Base-by-base conservation (phyloP, 768 basidiomycete genomes). In the Kwoniella mangroviensis region DNA sequence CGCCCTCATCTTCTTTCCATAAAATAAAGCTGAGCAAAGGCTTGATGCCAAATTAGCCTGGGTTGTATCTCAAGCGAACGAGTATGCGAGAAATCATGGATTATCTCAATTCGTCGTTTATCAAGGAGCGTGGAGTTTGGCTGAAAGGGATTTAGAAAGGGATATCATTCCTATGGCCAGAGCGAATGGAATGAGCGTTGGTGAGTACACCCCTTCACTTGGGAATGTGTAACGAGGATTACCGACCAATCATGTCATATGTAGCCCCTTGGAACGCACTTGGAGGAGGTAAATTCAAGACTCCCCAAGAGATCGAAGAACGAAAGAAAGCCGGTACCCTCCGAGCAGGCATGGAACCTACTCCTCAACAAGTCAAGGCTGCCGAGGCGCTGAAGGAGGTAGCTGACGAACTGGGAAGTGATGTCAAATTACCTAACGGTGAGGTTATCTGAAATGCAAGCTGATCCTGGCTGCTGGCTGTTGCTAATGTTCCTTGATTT, bases 71-170 rank as follows among this genome's bases (percentile, higher is more conserved):
- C 76, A 76, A 53, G 74, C 76, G 22, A 88, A 89, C 74, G 84
- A 85, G 63, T 88, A 87, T 63, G 87, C 88, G 13, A 81, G 85
- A 0, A 82, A 84, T 40, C 85, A 88, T 53, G 87, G 84, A 0
- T 78, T 86, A 62, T 85, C 86, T 0, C 88, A 86, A 2, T 89
- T 89, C 75, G 82, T 84, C 26, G 83, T 89, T 34, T 89, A 88
- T 54, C 79, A 80, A 74, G 79, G 79, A 10, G 43, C 57, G 0
- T 80, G 76, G 73, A 76, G 67, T 65, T 43, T 78, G 42, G 28
- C 53, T 17, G 49, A 52, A 12, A 84, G 88, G 49, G 85, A 86
- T 28, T 83, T 88, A 55, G 88, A 89, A 77, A 84, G 87, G 9
- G 88, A 88, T 1, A 86, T 88, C 64, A 85, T 88, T 63, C 84